Base-by-base conservation (phyloP, 805 yeast species). In the Yarrowia yakushimensis region DNA sequence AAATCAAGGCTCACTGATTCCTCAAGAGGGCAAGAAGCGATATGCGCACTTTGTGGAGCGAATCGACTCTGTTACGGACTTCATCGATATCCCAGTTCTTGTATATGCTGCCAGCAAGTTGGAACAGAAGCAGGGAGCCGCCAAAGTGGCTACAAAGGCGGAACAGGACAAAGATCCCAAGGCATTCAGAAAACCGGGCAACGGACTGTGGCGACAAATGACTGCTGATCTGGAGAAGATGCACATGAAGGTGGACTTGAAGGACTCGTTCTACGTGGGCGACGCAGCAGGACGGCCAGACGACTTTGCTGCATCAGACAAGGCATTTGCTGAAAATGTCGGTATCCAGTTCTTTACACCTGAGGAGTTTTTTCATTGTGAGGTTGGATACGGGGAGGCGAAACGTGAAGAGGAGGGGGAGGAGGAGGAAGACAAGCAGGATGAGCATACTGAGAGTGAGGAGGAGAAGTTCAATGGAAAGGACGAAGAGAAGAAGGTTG, bases 211-310 rank as follows among this genome's bases (percentile, higher is more conserved):
- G 85, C 72, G 78, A 0, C 80, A 78, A 55, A 76, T 88, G 33
- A 64, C 68, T 7, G 67, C 71, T 15, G 85, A 81, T 67, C 64
- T 83, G 13, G 63, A 68, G 15, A 52, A 65, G 3, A 57, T 61
- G 27, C 59, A 66, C 0, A 68, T 69, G 2, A 63, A 63, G 9
- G 67, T 85, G 1, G 85, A 84, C 67, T 55, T 70, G 54, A 74
- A 70, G 0, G 66, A 73, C 10, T 82, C 89, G 57, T 77, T 85
- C 61, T 94, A 75, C 72, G 92, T 91, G n/a, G 99, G 99, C 6
- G 99, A 93, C 76, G 98, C 98, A 0, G 98, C 97, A 7, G 99
- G 98, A 0, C 78, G 98, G 60, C 69, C 71, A 1, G 72, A 70
- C 0, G 98, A 93, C 72, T 88, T 86, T 70, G 88, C 94, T 78